A percentile compares a stretch with the other conserved stretches of the same genome.
phyloP scores from a whole-genome alignment of 2,329 filamentous ascomycete genomes.

The Fusarium mangiferae region DNA sequence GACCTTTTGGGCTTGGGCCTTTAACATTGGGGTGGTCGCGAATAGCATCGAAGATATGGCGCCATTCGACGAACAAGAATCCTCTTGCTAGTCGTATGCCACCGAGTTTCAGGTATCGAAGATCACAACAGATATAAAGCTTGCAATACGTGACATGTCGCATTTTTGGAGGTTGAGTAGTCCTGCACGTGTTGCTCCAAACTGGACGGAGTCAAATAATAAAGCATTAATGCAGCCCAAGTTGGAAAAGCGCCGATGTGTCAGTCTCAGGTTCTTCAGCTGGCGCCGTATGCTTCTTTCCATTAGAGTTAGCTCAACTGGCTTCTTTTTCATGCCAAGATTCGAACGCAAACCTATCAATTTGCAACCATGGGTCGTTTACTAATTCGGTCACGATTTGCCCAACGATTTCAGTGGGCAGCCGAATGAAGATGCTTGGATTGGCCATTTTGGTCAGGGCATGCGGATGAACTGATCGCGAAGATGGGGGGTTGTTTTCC shows the following conservation, averaged over 20 bases:
- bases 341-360: not conserved
- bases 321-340: too few relatives aligned
- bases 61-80: not conserved
- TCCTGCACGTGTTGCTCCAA: not conserved
- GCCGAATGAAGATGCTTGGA: not conserved
- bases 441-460: not conserved
- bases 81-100: not conserved
- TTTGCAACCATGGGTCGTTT: not conserved
- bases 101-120: not conserved
- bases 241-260: not conserved
- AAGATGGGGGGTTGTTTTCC: too few relatives aligned
- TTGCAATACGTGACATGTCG: not conserved
- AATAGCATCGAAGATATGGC: not conserved
- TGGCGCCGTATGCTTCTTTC: not conserved
- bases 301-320: not conserved
- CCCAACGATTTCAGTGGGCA: not conserved
- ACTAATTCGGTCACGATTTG: not conserved
- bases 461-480: too few relatives aligned
- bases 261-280: not conserved
- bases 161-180: not conserved
- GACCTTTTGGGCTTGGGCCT: not conserved
- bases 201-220: not conserved
- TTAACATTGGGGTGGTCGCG: not conserved
- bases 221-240: not conserved
- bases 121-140: not conserved